Evolutionary conservation across 139 green algal genomes (phyloP), one percentile per base, ranked within the genome.

Genomic region (Chlorella ohadii): DNA sequence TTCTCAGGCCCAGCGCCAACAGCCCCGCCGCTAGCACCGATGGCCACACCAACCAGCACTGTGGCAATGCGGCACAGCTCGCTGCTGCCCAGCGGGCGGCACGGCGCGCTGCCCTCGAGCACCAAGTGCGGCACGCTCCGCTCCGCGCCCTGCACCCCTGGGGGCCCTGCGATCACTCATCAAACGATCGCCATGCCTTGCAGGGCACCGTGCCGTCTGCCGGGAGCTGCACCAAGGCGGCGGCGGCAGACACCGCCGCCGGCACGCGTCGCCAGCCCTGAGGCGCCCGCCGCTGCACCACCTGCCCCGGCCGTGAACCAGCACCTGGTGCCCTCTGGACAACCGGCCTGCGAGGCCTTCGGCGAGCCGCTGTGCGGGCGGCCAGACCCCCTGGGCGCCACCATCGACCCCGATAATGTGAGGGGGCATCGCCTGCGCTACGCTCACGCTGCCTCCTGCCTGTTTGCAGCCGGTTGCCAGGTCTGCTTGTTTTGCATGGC

Each of bases 331-430:
- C 79, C 85, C 27, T 87, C 87, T 31, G 87, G 87, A 15, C 87
- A 89, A 64, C 31, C 73, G 0, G 64, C 72, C 11, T 47, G 36
- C 39, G 38, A 34, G 34, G 81, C 77, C 1, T 88, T 85, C 44
- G 82, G 86, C 61, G 71, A 86, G 34, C 81, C 90, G 3, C 72
- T 89, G 57, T 72, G 81, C 25, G 90, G 90, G 13, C 75, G 51
- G 15, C 75, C 90, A 9, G 79, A 80, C 41, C 89, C 88, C 0
- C 65, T 93, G 36, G 90, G 90, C 12, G 86, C 90, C 0, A 92
- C 81, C 19, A 61, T 85, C 23, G 79, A 86, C 65, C 77, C 63
- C 20, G n/a, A 88, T 16, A 68, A 71, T 67, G 90, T 92, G 67
- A 61, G 86, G 51, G 13, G 22, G 31, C 63, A 38, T 36, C 16